Conservation (phyloP, 2,329 filamentous ascomycete genomes). For the Pseudogymnoascus sp. region DNA sequence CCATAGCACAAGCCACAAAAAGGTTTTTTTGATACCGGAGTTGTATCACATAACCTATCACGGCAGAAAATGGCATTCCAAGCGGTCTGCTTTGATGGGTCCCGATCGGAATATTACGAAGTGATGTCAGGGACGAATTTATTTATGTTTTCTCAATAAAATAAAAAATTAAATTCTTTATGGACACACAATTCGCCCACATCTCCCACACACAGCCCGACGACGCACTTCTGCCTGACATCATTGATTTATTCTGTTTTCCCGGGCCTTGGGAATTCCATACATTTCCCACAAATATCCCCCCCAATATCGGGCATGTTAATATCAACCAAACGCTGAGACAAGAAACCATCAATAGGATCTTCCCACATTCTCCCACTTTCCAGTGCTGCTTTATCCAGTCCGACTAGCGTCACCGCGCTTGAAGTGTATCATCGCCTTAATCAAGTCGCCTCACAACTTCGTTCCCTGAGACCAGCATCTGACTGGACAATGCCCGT, state of each 20-base stretch:
- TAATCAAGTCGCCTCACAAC: conserved; percentile 17
- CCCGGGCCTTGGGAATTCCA: conserved; percentile 3
- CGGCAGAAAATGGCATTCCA: not conserved
- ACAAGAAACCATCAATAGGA: not conserved
- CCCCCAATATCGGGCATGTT: conserved; percentile 13
- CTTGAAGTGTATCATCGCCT: conserved; percentile 29
- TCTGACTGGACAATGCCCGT: conserved; percentile 3
- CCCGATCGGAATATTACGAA: not conserved
- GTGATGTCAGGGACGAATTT: conserved; percentile 5
- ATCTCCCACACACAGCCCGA: conserved; percentile 32
- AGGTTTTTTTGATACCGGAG: conserved; percentile 7
- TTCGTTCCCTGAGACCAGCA: conserved; percentile 13
- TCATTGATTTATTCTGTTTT: conserved; percentile 1
- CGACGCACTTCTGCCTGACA: conserved; percentile 41
- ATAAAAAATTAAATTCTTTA: conserved; percentile 14
- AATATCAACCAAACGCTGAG: conserved; percentile 16
- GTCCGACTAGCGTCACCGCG: conserved; percentile 32
- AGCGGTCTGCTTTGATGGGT: not conserved
- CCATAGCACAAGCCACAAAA: conserved; percentile 9
- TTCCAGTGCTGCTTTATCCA: conserved; percentile 20
- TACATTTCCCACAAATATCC: conserved; percentile 8
- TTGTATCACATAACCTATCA: not conserved
- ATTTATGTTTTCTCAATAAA: conserved; percentile 1
- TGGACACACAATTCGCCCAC: conserved; percentile 34
- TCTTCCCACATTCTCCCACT: conserved; percentile 12